Conservation (phyloP, 805 yeast species). For the Saturnispora besseyi region DNA sequence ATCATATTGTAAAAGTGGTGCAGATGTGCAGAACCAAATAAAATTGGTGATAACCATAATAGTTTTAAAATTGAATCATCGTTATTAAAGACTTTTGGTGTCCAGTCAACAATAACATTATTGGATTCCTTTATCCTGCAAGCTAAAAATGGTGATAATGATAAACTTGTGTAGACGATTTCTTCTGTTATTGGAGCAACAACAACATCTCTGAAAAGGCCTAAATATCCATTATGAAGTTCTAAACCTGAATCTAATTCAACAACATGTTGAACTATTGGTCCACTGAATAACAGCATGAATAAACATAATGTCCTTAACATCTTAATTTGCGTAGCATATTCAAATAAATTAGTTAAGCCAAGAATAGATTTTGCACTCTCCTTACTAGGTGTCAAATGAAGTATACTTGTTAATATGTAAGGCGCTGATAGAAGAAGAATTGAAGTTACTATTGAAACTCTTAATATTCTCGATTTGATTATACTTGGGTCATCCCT, state of each 20-base stretch:
- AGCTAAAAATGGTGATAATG: constrained; percentile 12
- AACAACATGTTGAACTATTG: constrained; percentile 17
- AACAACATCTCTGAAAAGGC: constrained; percentile 41
- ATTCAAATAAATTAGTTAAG: constrained; percentile 5
- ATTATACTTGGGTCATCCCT: constrained; percentile 40
- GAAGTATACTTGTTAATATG: constrained; percentile 17
- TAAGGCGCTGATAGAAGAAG: constrained; percentile 28
- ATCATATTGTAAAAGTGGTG: constrained; percentile 58
- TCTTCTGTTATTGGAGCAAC: constrained; percentile 80
- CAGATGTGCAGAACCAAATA: constrained; percentile 71
- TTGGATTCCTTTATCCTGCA: neutral
- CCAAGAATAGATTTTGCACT: constrained; percentile 15
- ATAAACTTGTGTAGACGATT: constrained; percentile 47
- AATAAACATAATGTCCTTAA: constrained; percentile 15
- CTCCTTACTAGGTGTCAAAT: constrained; percentile 9
- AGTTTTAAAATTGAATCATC: constrained; percentile 15
- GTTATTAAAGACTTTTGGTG: constrained; percentile 5
- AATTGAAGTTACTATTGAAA: constrained; percentile 26
- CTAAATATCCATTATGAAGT: constrained; percentile 1
- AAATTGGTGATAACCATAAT: constrained; percentile 40
- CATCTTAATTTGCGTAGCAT: neutral
- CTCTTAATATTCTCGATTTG: constrained; percentile 31
- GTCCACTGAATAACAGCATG: constrained; percentile 27
- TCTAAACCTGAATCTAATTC: constrained; percentile 3
- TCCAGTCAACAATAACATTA: constrained; percentile 10